Percentiles rank a stretch among this genome's conserved stretches.
These are phyloP conservation scores for Starmerella stigmatis DNA, from an alignment of 805 yeast genomes.

Conservation along the genomic window DNA sequence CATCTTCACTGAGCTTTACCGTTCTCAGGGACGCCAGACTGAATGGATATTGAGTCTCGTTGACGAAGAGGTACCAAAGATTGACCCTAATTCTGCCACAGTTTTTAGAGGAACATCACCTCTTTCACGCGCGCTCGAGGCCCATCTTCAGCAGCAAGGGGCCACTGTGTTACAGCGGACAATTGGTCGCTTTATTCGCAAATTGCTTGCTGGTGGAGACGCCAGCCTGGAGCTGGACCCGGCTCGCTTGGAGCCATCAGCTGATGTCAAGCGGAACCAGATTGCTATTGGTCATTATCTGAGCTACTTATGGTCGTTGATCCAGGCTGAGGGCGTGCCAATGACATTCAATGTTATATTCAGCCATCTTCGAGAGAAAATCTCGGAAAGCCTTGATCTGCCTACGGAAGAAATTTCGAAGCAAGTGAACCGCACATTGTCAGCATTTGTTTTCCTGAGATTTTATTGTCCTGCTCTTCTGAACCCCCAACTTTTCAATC, in stretches of 20 bases:
- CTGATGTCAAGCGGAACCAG: constrained; percentile 38
- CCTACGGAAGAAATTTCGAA: not conserved
- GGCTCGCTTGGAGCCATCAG: constrained; percentile 36
- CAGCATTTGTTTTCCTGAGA: constrained; percentile 75
- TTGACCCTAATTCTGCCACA: constrained; percentile 37
- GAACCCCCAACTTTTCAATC: constrained; percentile 75
- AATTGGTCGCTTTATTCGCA: constrained; percentile 56
- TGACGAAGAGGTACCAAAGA: constrained; percentile 45
- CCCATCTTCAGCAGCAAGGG: constrained; percentile 65
- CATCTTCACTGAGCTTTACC: constrained; percentile 61
- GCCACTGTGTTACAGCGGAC: constrained; percentile 64
- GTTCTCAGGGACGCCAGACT: constrained; percentile 54
- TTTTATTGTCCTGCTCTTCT: constrained; percentile 85
- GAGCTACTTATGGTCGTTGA: constrained; percentile 22
- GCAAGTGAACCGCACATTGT: constrained; percentile 54
- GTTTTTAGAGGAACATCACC: constrained; percentile 79
- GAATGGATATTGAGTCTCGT: constrained; percentile 65
- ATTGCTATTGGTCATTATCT: constrained; percentile 39
- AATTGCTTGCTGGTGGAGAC: constrained; percentile 41
- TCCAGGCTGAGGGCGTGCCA: constrained; percentile 22
- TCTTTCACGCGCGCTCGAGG: constrained; percentile 70
- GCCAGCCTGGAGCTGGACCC: constrained; percentile 73
- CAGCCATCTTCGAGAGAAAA: constrained; percentile 13
- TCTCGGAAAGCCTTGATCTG: constrained; percentile 10
- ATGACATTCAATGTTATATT: constrained; percentile 23